Base-by-base conservation (phyloP, 2,329 filamentous ascomycete species). In the Aspergillus udagawae region DNA sequence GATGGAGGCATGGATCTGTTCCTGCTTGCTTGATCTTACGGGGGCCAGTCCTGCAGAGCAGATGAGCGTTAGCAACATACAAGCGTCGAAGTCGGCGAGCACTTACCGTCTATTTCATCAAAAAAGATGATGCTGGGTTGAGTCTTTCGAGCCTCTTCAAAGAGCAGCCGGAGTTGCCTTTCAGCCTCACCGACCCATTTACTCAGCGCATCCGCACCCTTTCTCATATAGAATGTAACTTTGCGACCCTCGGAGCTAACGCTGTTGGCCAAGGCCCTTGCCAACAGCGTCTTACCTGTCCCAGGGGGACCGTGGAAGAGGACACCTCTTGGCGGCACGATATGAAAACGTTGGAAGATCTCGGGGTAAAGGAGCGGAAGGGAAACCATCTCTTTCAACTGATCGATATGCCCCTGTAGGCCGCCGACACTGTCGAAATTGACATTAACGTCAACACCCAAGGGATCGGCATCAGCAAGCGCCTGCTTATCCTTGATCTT, bases 81-180 rank as follows among this genome's bases (percentile, higher is more conserved):
- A 7, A n/a, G 5, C 20, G 7, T n/a, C 51, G 21, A 20, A 44
- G 3, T 12, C 29, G 27, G n/a, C 53, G 27, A 49, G 28, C 28
- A 55, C 73, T 69, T 67, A 79, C 94, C 94, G 76, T 99, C 94
- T 65, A 99, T 99, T 74, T 99, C 94, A 72, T 99, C 94, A 66
- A 99, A 97, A 79, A 99, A 99, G 73, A 99, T 99, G 75, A 99
- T 99, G 73, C 93, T 97, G 0, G 94, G 94, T 69, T 99, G 94
- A 1, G 89, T 97, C 73, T 92, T 94, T 60, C 93, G 85, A 17
- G 94, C 94, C 75, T 99, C 94, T 67, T 97, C 94, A 63, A 99
- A 99, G 4, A 99, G 82, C 56, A 97, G 79, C 49, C 94, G 87
- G 54, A 99, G 84, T 72, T 99, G 94, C 75, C 93, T 89, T 76